These are phyloP conservation scores for Auxenochlorella protothecoides DNA, from an alignment of 139 green algal genomes.

Conservation along the genomic window DNA sequence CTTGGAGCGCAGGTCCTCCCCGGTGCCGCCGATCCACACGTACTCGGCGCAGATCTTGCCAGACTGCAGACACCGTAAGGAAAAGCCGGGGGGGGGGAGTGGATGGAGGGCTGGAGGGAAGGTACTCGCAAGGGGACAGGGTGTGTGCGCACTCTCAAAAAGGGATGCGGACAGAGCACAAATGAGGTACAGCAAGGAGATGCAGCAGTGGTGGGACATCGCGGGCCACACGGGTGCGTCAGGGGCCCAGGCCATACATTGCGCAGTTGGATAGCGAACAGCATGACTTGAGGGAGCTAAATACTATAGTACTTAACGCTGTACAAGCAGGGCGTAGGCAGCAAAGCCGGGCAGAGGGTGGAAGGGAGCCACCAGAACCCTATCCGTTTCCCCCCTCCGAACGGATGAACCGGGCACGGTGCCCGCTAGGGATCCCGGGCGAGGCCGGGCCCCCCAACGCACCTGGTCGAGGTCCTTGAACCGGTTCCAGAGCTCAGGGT, in stretches of 20 bases:
- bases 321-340: too few species aligned
- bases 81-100: not conserved
- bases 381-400: not conserved
- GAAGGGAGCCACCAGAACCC: not conserved
- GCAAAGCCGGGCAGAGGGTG: not conserved
- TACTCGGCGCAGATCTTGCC: conserved; percentile 23
- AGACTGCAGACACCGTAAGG: not conserved
- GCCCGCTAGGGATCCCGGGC: not conserved
- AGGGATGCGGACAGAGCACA: too few species aligned
- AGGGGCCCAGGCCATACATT: too few species aligned
- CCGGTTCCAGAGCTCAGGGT: conserved; percentile 17
- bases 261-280: too few species aligned
- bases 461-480: conserved; percentile 26
- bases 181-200: too few species aligned
- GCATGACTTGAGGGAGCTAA: too few species aligned
- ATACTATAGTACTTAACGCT: too few species aligned
- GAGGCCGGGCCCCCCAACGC: not conserved
- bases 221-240: too few species aligned
- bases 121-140: too few species aligned
- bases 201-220: too few species aligned
- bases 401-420: too few species aligned
- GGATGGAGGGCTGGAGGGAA: not conserved
- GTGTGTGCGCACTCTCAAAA: too few species aligned
- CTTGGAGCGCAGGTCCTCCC: conserved; percentile 68
- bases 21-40: conserved; percentile 9